Conservation (phyloP, 2,329 filamentous ascomycete species). For the Hortaea werneckii region DNA sequence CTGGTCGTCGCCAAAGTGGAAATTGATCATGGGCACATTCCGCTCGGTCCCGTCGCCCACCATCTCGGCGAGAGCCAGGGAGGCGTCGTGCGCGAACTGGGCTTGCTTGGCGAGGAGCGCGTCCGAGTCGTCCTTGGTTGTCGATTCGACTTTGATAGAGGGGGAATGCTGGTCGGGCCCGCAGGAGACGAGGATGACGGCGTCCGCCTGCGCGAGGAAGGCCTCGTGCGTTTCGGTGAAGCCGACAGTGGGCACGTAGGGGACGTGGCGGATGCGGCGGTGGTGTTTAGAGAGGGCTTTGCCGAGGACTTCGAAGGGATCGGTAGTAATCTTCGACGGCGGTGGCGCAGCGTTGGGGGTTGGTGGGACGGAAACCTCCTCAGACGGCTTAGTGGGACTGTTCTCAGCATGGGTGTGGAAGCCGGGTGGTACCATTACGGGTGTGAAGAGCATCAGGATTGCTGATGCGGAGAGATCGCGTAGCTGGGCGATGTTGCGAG, state of each 20-base stretch:
- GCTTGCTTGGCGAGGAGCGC: constrained; percentile 1
- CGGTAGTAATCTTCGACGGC: constrained; percentile 28
- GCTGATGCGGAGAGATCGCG: constrained; percentile 28
- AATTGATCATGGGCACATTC: neutral
- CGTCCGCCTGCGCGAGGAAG: constrained; percentile 51
- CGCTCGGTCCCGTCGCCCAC: neutral
- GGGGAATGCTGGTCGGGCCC: constrained; percentile 3
- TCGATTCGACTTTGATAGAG: neutral
- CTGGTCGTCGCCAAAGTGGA: constrained; percentile 2
- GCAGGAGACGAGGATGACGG: constrained; percentile 52
- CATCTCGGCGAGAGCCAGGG: neutral
- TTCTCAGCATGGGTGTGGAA: constrained; percentile 12
- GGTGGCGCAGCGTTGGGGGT: neutral
- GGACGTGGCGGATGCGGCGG: constrained; percentile 56
- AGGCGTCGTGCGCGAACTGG: neutral
- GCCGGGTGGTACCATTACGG: constrained; percentile 19
- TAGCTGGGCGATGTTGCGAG: constrained; percentile 13
- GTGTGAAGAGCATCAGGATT: constrained; percentile 37
- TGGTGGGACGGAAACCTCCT: neutral
- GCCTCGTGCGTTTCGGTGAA: constrained; percentile 54
- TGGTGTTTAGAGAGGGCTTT: constrained; percentile 51
- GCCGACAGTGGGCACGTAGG: constrained; percentile 55
- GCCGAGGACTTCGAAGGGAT: constrained; percentile 66
- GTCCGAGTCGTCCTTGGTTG: neutral
- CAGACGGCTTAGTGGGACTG: constrained; percentile 32